Conservation (phyloP, 306 rosid genomes). For the Senna tora region DNA sequence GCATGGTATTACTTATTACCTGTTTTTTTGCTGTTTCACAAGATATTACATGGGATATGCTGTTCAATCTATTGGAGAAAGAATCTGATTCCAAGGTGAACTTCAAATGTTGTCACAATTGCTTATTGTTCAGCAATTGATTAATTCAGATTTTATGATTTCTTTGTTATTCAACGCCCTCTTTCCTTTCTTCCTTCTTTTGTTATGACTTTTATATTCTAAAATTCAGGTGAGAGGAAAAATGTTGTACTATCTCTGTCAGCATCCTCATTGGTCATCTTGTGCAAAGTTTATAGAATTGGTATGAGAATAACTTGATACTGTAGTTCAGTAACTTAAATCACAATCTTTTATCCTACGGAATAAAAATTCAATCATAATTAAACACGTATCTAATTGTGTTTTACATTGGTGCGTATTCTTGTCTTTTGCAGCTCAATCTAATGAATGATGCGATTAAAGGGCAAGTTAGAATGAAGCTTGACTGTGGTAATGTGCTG, state of each 20-base stretch:
- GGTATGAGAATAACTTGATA: constrained; percentile 56
- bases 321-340: constrained; percentile 9
- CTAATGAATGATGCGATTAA: constrained; percentile 56
- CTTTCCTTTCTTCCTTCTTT: constrained; percentile 7
- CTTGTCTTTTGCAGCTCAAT: constrained; percentile 60
- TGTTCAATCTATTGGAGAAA: constrained; percentile 63
- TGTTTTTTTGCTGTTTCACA: constrained; percentile 67
- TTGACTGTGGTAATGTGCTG: constrained; percentile 56
- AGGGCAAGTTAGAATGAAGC: constrained; percentile 61
- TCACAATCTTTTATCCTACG: neutral
- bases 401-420: constrained; percentile 14
- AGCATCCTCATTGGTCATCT: constrained; percentile 73
- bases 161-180: neutral
- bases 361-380: neutral
- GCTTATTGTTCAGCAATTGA: constrained; percentile 22
- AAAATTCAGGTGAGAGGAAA: constrained; percentile 67
- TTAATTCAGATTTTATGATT: constrained; percentile 16
- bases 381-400: constrained; percentile 4
- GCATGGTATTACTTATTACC: constrained; percentile 67
- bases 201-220: constrained; percentile 27
- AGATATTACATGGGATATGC: constrained; percentile 66
- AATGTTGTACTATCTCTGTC: constrained; percentile 67
- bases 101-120: constrained; percentile 21
- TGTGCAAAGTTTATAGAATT: constrained; percentile 56
- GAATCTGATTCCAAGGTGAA: constrained; percentile 76